Base-by-base conservation (phyloP, 129 eudicot species). In the Artemisia argyi region DNA sequence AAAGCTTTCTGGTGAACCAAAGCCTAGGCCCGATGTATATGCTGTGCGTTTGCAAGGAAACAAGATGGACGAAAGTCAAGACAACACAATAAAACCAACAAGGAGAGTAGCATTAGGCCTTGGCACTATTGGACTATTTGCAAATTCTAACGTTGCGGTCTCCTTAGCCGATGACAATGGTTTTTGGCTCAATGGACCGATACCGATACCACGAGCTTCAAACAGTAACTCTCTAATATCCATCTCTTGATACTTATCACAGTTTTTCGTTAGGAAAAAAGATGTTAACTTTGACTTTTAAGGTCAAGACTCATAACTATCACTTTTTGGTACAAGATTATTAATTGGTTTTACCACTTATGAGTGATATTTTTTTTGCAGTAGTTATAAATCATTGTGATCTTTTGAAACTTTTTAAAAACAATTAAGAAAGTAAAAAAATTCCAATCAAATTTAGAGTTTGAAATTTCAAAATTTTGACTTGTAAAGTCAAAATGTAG, bases 111-210 rank as follows among this genome's bases (percentile, higher is more conserved):
- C 86, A 71, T 64, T 92, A 68, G 87, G 94, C 84, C 72, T 92
- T 70, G 89, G 86, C 58, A 83, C 97, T 7, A 76, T 85, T 55
- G 89, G 87, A 52, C 61, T 91, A 35, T 57, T 85, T 72, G 88
- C 86, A 17, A 80, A 75, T 61, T 66, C 78, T 54, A 72, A 75
- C 57, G 67, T 63, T 69, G 83, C 78, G 17, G 76, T 58, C 39
- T 84, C 88, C 11, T 83, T 73, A 39, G 98, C 98, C 3, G 87
- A 93, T 13, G 93, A 85, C 66, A 85, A 93, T 60, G 95, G 95
- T 9, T 76, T 50, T 49, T 93, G 95, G 95, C 73, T 85, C 76
- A 64, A 65, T 14, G 84, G 88, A 39, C 92, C 88, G 20, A n/a
- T 93, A 22, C 92, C 89, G 5, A 65, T 77, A 4, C 91, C 91